Evolutionary conservation across 176 grass and related monocot species (phyloP).

Genomic region (Raddia guianensis): DNA sequence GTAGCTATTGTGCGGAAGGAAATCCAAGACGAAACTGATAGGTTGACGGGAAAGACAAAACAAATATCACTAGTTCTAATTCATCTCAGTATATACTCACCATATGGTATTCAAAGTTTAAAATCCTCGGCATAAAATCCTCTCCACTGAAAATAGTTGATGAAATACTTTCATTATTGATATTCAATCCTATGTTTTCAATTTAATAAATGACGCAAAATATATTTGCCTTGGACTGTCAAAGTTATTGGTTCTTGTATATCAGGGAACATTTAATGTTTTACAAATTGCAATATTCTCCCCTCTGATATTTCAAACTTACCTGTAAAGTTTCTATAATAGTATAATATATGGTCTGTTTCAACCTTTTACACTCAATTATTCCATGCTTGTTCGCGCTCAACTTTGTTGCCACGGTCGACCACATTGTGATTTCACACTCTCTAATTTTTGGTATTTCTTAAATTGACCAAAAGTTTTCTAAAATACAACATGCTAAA

Average conservation of each 20-base stretch:
- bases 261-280: neutral
- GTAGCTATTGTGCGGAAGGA: conserved; percentile 86
- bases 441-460: no score
- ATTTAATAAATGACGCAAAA: no score
- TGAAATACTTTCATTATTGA: neutral
- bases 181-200: no score
- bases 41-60: conserved; percentile 79
- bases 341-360: neutral
- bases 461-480: no score
- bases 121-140: neutral
- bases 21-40: conserved; percentile 93
- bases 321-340: no score
- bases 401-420: no score
- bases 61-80: conserved; percentile 95
- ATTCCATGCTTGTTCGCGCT: no score
- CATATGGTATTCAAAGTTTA: conserved; percentile 52
- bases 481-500: no score
- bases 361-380: no score
- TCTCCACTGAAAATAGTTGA: neutral
- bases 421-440: no score
- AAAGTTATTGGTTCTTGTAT: neutral
- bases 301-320: no score
- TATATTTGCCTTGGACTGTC: neutral
- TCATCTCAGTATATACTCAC: conserved; percentile 98
- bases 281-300: no score